Evolutionary conservation across 2,329 filamentous ascomycete species (phyloP), one percentile per base, ranked within the genome.

Genomic region (Neophaeococcomyces aloes): DNA sequence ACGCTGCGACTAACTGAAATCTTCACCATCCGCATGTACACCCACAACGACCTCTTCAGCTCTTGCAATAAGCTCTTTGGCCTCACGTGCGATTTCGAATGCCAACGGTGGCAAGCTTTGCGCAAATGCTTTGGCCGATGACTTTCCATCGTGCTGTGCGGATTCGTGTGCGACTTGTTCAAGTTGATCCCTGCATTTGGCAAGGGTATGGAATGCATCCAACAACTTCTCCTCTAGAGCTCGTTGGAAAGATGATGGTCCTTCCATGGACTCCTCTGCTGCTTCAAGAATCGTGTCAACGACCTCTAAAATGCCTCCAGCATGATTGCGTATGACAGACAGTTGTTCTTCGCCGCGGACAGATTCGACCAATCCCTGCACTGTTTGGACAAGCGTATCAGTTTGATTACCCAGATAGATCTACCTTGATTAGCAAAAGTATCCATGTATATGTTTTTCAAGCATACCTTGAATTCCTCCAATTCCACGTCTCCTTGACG

Each of bases 341-440:
- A 83, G 74, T 21, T 72, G 67, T 23, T 75, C 75, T 51, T 83
- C 76, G 39, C 72, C 70, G 42, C 83, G 80, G 49, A 87, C 81
- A 23, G 77, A 78, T 42, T 75, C 73, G 36, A 93, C 84, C 6
- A 94, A 74, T n/a, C 79, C 76, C 62, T 91, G 84, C 51, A 93
- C 87, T 34, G 79, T 83, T 52, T 86, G 78, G 19, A 91, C 81
- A 47, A 94, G 72, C 2, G 79, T 68, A 39, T 84, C 83, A 8
- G 83, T 88, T 60, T 91, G 84, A 57, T 88, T 83, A 58, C 91
- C 83, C 29, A 93, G 75, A 58, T 86, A 88, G 47, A 84, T 75
- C 76, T 83, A 47, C 32, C 17, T 36, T 34, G 57, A 50, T 57
- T 48, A 38, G 44, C 48, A 37, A 31, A 35, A 11, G 43, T 33